Evolutionary conservation across 2,329 filamentous ascomycete species (phyloP).

Genomic region (Ciborinia camelliae): DNA sequence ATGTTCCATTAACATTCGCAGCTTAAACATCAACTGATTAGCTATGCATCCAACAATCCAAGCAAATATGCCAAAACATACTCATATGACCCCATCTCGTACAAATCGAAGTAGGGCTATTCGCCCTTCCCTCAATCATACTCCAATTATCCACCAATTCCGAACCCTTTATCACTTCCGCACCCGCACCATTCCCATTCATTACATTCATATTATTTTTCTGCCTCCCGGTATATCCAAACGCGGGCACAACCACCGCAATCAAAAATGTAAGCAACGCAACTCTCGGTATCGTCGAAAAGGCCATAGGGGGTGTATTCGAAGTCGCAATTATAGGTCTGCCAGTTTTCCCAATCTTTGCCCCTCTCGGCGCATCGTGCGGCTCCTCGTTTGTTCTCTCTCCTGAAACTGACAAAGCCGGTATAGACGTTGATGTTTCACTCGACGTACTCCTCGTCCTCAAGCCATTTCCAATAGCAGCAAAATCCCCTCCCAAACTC

Average conservation of each 20-base stretch:
- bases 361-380: not conserved
- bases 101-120: slow-evolving; percentile 56
- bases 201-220: slow-evolving; percentile 39
- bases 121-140: slow-evolving; percentile 41
- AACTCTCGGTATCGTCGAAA: slow-evolving; percentile 44
- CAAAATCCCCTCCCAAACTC: not conserved
- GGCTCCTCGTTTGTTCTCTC: not conserved
- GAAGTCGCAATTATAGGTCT: slow-evolving; percentile 43
- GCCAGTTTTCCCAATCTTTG: slow-evolving; percentile 35
- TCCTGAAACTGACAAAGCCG: not conserved
- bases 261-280: slow-evolving; percentile 50
- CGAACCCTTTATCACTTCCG: slow-evolving; percentile 43
- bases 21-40: slow-evolving; percentile 36
- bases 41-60: not conserved
- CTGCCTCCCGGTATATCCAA: slow-evolving; percentile 42
- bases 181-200: slow-evolving; percentile 42
- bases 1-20: slow-evolving; percentile 68
- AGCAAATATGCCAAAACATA: slow-evolving; percentile 31
- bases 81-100: slow-evolving; percentile 65
- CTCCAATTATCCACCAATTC: slow-evolving; percentile 36
- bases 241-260: slow-evolving; percentile 49
- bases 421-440: not conserved
- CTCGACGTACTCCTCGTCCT: not conserved
- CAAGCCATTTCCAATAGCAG: not conserved
- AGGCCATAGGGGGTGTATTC: slow-evolving; percentile 43